A percentile compares a stretch with the other conserved stretches of the same genome.
phyloP scores from a whole-genome alignment of 2,329 filamentous ascomycete genomes.

The Helotiales sp. region DNA sequence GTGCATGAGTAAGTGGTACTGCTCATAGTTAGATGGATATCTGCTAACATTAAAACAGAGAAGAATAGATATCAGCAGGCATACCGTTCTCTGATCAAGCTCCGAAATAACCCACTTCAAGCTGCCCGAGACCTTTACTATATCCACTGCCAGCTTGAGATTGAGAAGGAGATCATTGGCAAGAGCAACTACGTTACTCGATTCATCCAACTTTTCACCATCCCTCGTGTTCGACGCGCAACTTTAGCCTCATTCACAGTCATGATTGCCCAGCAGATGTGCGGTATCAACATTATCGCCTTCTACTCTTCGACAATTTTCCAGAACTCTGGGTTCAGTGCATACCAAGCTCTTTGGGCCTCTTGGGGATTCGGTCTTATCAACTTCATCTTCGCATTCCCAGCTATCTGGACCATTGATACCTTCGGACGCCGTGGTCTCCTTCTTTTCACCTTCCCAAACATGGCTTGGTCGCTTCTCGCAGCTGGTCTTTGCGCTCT shows the following conservation, averaged over 20 bases:
- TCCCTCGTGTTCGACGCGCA: slow-evolving; percentile 69
- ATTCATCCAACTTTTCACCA: slow-evolving; percentile 66
- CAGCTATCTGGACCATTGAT: slow-evolving; percentile 61
- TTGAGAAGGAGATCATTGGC: slow-evolving; percentile 42
- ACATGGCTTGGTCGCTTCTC: slow-evolving; percentile 68
- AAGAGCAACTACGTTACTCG: slow-evolving; percentile 56
- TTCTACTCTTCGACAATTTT: slow-evolving; percentile 72
- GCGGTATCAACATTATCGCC: slow-evolving; percentile 63
- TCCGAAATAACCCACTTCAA: slow-evolving; percentile 59
- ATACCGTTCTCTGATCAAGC: slow-evolving; percentile 53
- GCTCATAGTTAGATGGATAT: neutral
- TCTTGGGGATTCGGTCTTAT: slow-evolving; percentile 66
- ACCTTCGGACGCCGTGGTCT: slow-evolving; percentile 64
- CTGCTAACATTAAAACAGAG: slow-evolving; percentile 34
- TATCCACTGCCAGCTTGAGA: slow-evolving; percentile 52
- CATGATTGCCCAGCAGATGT: slow-evolving; percentile 47
- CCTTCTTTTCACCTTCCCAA: slow-evolving; percentile 59
- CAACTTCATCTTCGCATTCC: slow-evolving; percentile 63
- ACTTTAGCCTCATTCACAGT: slow-evolving; percentile 76
- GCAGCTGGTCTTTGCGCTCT: slow-evolving; percentile 61
- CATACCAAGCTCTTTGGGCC: slow-evolving; percentile 57
- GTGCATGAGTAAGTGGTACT: slow-evolving; percentile 49
- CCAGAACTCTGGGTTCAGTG: slow-evolving; percentile 53
- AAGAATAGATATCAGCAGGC: slow-evolving; percentile 56
- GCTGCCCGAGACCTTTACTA: slow-evolving; percentile 64